Base-by-base conservation (phyloP, 495 filamentous ascomycete genomes). In the Saxophila tyrrhenica region DNA sequence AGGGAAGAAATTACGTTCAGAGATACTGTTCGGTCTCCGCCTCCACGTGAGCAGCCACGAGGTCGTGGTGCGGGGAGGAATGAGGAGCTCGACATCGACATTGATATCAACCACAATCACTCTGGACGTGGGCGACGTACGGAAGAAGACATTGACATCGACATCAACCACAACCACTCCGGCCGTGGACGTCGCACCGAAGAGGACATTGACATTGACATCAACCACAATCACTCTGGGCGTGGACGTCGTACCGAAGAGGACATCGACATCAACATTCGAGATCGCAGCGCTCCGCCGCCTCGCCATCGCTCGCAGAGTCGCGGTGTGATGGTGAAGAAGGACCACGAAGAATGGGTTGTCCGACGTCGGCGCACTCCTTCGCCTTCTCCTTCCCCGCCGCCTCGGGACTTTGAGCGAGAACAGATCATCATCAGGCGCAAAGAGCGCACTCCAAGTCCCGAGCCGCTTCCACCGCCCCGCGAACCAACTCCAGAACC, bases 391-490 rank as follows among this genome's bases (percentile, higher is more conserved):
- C 63, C 65, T 35, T 56, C 64, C 17, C 67, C 64, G 25, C 56
- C 59, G 7, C 59, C 60, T 22, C 52, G 58, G 1, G 58, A 61
- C 21, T 61, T 50, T 39, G 58, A 61, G 32, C 48, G 60, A 25
- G 68, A 71, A 50, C 58, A 69, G 50, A 71, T 71, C 57, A 69
- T 71, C 49, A 70, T 71, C 51, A 57, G 67, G 29, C 65, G 69
- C 9, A 62, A 38, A 29, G 65, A 68, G 51, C 56, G 62, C 43
- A 56, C 54, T 1, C 60, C 60, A 5, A 62, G 62, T 19, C 63
- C 63, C 11, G 60, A 65, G n/a, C 58, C 58, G 3, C 13, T 35
- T 11, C 48, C 48, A 11, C 49, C 54, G n/a, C 50, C 51, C 2
- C 58, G 58, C 32, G 58, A 56, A 41, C 60, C 64, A 23, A 67